A percentile compares a stretch with the other conserved stretches of the same genome.
These are phyloP conservation scores for Amanita rimosa DNA, from an alignment of 768 basidiomycete species.

Conservation along the genomic window DNA sequence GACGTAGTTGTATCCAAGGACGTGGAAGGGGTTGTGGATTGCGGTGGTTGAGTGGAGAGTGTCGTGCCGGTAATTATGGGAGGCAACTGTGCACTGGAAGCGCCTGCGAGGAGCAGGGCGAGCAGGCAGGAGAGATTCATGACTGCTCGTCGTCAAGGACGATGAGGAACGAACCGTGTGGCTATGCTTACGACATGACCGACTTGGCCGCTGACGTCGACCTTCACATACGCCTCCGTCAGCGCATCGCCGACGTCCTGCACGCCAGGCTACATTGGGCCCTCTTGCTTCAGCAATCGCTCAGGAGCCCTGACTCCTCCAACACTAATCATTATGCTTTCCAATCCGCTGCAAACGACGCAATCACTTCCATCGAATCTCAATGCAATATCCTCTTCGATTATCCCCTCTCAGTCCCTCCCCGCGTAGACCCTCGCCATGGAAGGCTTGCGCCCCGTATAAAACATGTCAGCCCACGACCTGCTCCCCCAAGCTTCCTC, in stretches of 20 bases:
- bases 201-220: conserved; percentile 28
- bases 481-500: conserved; percentile 21
- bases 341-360: conserved; percentile 29
- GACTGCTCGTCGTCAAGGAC: conserved; percentile 5
- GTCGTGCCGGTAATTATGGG: not conserved
- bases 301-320: conserved; percentile 7
- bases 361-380: conserved; percentile 27
- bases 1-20: not conserved
- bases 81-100: not conserved
- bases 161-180: not conserved
- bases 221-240: conserved; percentile 33
- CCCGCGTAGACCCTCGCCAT: conserved; percentile 11
- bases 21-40: not conserved
- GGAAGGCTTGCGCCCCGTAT: conserved; percentile 16
- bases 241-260: conserved; percentile 27
- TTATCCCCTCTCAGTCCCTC: conserved; percentile 17
- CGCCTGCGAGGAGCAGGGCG: conserved; percentile 1
- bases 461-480: conserved; percentile 12
- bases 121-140: conserved; percentile 5
- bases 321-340: conserved; percentile 15
- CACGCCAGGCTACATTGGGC: conserved; percentile 41
- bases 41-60: not conserved
- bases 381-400: conserved; percentile 27
- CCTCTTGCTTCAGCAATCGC: conserved; percentile 24
- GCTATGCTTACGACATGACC: conserved; percentile 9